Evolutionary conservation across 2,329 filamentous ascomycete species (phyloP), one percentile per base, ranked within the genome.

Genomic region (Aureobasidium sp.): DNA sequence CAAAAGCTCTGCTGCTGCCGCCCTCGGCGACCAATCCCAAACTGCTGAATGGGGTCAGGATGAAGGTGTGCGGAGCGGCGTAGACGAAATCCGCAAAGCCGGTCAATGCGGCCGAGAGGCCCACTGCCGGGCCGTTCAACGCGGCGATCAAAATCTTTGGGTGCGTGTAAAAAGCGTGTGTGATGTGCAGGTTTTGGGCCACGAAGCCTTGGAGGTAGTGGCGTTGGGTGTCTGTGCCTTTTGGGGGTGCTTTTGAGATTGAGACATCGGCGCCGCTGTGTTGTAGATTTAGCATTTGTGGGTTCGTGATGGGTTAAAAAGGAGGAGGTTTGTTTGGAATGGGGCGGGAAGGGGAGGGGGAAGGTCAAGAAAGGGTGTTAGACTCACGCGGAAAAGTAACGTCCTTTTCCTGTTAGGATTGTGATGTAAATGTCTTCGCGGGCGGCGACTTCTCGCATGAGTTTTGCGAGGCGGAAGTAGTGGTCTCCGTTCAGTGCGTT

Each of bases 51-150:
- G 93, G 93, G 1, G 90, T 95, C 22, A 97, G 81, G 22, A 97
- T 76, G 71, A 89, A 98, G 25, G 90, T 74, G 61, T 86, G 79
- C 0, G 90, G 90, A 0, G 85, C 78, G 65, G 80, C 84, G 76
- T 97, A 97, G 68, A 97, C 80, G 74, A 97, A 97, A 74, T 97
- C 93, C 21, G 87, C 87, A 68, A 88, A 86, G 24, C 84, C 84
- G 55, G 89, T 75, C 0, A 97, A 72, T 0, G 91, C 90, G 1
- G 91, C 93, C 2, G 86, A 87, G 27, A 97, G 83, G 5, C 93
- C 93, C 50, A 98, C 79, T 10, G 84, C 90, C 5, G 93, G 93
- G 3, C 91, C 93, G 72, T 97, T 97, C 60, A 97, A 83, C 0
- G 88, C 93, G 0, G 85, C 84, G 56, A 97, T 80, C 21, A 97